Evolutionary conservation across 352 stramenopile genomes (phyloP).

Genomic region (Aphanomyces astaci): DNA sequence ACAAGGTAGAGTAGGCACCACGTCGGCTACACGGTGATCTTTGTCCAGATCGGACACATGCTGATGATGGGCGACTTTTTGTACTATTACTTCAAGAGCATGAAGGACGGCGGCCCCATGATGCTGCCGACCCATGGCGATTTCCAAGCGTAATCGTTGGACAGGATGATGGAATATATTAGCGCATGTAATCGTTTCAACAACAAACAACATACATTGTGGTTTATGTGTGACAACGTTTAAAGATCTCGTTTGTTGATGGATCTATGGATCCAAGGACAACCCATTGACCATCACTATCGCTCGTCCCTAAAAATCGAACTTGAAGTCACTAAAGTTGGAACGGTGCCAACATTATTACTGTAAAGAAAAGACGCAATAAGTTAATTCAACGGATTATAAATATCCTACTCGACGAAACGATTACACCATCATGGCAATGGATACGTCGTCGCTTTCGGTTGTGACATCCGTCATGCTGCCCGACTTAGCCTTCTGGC

Average conservation of each 20-base stretch:
- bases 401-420: conserved; percentile 15
- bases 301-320: no score
- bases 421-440: neutral
- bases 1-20: no score
- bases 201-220: no score
- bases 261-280: no score
- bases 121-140: conserved; percentile 82
- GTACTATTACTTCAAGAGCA: conserved; percentile 98
- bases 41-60: conserved; percentile 97
- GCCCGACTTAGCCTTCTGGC: neutral
- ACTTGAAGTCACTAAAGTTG: no score
- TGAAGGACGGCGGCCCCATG: conserved; percentile 83
- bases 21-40: conserved; percentile 93
- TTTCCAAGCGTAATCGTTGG: conserved; percentile 68
- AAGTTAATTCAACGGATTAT: neutral
- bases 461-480: conserved; percentile 18
- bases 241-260: no score
- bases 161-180: no score
- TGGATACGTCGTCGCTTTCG: neutral
- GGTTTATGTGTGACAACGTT: no score
- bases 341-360: no score
- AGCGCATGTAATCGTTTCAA: no score
- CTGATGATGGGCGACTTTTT: conserved; percentile 98
- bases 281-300: no score
- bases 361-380: no score